Percentiles rank a stretch among this genome's conserved stretches.
These are phyloP conservation scores for Chrysochromulina tobinii DNA, from an alignment of 78 protist species.

Conservation along the genomic window DNA sequence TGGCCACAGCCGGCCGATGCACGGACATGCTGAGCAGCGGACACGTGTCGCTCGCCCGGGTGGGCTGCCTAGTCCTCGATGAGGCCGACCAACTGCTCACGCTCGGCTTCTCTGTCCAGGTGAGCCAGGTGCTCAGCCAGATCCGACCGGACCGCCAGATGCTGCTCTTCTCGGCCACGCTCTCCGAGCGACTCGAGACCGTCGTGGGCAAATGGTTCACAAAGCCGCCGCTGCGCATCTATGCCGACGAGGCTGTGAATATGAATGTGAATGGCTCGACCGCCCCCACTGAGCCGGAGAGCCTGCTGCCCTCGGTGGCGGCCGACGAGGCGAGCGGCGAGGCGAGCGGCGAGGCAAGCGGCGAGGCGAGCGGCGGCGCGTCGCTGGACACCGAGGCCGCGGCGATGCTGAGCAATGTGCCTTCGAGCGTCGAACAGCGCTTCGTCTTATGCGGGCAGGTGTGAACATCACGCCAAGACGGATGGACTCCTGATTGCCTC, in stretches of 20 bases:
- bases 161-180: conserved; percentile 17
- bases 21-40: neutral
- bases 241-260: neutral
- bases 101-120: neutral
- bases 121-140: neutral
- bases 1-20: neutral
- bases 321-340: neutral
- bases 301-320: too few relatives aligned
- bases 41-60: neutral
- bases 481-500: too few relatives aligned
- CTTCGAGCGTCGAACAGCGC: too few relatives aligned
- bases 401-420: too few relatives aligned
- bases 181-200: neutral
- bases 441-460: too few relatives aligned
- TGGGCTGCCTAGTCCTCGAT: neutral
- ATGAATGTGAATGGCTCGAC: too few relatives aligned
- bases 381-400: neutral
- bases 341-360: neutral
- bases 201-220: neutral
- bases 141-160: neutral
- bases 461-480: too few relatives aligned
- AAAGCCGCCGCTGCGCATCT: neutral
- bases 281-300: too few relatives aligned
- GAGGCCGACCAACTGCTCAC: neutral
- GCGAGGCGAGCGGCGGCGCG: neutral